Evolutionary conservation across 805 yeast genomes (phyloP).

Genomic region (Metschnikowia drakensbergensis): DNA sequence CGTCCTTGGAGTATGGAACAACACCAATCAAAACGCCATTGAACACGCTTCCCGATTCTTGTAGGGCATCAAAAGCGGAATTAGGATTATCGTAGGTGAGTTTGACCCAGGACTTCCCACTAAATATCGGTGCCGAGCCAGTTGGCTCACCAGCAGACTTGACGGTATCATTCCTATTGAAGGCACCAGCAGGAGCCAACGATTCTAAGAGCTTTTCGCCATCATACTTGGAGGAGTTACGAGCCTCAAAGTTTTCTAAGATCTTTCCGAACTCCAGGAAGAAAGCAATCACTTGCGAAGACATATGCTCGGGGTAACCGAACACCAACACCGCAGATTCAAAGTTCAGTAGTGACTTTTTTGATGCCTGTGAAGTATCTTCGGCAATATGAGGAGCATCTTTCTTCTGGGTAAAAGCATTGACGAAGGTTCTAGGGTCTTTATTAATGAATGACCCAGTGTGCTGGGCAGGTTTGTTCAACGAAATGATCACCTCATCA

Average conservation of each 20-base stretch:
- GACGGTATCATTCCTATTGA: slow-evolving; percentile 2
- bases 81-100: slow-evolving; percentile 73
- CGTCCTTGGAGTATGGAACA: slow-evolving; percentile 59
- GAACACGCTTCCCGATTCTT: slow-evolving; percentile 73
- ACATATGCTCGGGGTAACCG: slow-evolving; percentile 80
- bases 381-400: slow-evolving; percentile 8
- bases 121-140: slow-evolving; percentile 54
- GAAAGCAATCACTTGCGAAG: slow-evolving; percentile 62
- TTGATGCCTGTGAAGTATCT: slow-evolving; percentile 10
- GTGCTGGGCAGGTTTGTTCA: slow-evolving; percentile 33
- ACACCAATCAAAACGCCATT: slow-evolving; percentile 67
- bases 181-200: slow-evolving; percentile 14
- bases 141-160: slow-evolving; percentile 1
- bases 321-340: slow-evolving; percentile 77
- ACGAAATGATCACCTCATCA: slow-evolving; percentile 38
- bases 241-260: slow-evolving; percentile 62
- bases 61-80: slow-evolving; percentile 77
- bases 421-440: slow-evolving; percentile 44
- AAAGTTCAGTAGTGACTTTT: slow-evolving; percentile 22
- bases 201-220: slow-evolving; percentile 8
- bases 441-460: slow-evolving; percentile 41
- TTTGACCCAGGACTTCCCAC: slow-evolving; percentile 91
- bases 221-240: slow-evolving; percentile 8
- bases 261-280: slow-evolving; percentile 79
- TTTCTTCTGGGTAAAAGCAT: slow-evolving; percentile 34